These are phyloP conservation scores for Metarhizium anisopliae DNA, from an alignment of 2,329 filamentous ascomycete species.

Conservation along the genomic window DNA sequence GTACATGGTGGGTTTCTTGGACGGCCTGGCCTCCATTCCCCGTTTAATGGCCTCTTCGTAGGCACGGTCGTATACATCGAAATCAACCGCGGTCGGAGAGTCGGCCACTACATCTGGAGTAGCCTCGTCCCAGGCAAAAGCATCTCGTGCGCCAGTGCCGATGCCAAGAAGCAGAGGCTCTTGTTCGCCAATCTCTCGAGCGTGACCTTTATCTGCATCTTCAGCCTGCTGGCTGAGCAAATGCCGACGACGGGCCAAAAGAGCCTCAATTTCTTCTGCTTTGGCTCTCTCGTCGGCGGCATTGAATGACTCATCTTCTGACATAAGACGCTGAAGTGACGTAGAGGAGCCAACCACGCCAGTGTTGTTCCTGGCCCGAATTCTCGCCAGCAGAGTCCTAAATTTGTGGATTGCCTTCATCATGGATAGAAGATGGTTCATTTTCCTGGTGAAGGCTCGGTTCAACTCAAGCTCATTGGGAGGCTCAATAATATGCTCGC, in stretches of 20 bases:
- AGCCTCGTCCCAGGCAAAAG: constrained; percentile 29
- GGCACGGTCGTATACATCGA: constrained; percentile 80
- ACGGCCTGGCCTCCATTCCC: constrained; percentile 47
- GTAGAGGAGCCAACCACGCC: not conserved
- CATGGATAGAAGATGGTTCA: constrained; percentile 78
- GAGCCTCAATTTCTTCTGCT: constrained; percentile 38
- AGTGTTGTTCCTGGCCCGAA: constrained; percentile 13
- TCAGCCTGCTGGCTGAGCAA: constrained; percentile 22
- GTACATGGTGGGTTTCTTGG: constrained; percentile 35
- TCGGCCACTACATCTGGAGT: constrained; percentile 59
- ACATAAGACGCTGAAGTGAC: not conserved
- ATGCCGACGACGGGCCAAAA: constrained; percentile 37
- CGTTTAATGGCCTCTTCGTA: constrained; percentile 71
- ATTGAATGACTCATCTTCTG: constrained; percentile 9
- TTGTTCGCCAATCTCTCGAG: constrained; percentile 55
- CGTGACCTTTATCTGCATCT: constrained; percentile 34
- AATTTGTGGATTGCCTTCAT: constrained; percentile 90
- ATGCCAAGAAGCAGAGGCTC: constrained; percentile 64
- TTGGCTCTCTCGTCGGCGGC: constrained; percentile 26
- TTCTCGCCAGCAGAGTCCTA: constrained; percentile 56
- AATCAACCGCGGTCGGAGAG: constrained; percentile 75
- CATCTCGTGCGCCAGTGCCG: constrained; percentile 52
- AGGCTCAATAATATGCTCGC: constrained; percentile 65
- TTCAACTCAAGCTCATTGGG: constrained; percentile 89
- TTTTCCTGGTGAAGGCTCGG: constrained; percentile 81